phyloP scores from a whole-genome alignment of 139 green algal species.

The Zygnema circumcarinatum region DNA sequence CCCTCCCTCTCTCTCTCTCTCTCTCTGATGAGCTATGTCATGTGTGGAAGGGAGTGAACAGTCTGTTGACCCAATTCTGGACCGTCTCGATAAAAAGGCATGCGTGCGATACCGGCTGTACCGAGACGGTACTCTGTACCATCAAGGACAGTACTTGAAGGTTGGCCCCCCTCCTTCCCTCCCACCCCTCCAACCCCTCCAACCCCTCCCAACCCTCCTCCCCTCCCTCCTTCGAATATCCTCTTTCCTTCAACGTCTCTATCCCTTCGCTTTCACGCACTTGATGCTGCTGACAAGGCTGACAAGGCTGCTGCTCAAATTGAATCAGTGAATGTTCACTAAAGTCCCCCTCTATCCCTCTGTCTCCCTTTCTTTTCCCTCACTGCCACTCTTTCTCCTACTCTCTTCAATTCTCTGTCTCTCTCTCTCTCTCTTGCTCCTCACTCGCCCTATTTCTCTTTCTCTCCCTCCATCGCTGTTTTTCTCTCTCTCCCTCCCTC shows the following conservation, averaged over 20 bases:
- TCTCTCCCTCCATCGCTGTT: conserved; percentile 16
- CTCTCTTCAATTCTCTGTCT: too few species aligned
- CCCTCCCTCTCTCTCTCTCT: background rate
- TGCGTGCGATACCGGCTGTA: conserved; percentile 82
- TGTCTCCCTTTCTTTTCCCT: too few species aligned
- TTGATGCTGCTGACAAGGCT: too few species aligned
- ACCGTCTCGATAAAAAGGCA: conserved; percentile 85
- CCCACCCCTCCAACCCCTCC: too few species aligned
- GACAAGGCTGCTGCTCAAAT: too few species aligned
- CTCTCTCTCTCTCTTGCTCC: too few species aligned
- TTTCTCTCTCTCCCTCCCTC: conserved; percentile 9
- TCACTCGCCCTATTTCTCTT: too few species aligned
- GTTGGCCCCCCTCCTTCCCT: conserved; percentile 15
- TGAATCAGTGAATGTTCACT: too few species aligned
- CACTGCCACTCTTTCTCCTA: too few species aligned
- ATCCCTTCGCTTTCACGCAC: conserved; percentile 6
- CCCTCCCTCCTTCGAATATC: background rate
- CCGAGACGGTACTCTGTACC: conserved; percentile 88
- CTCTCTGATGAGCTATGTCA: background rate
- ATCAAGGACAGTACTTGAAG: conserved; percentile 72
- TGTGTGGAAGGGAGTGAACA: conserved; percentile 20
- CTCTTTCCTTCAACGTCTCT: conserved; percentile 1
- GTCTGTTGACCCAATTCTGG: conserved; percentile 68
- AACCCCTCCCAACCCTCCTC: conserved; percentile 21
- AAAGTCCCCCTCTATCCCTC: too few species aligned